Base-by-base conservation (phyloP, 2,329 filamentous ascomycete species). In the Bipolaris oryzae region DNA sequence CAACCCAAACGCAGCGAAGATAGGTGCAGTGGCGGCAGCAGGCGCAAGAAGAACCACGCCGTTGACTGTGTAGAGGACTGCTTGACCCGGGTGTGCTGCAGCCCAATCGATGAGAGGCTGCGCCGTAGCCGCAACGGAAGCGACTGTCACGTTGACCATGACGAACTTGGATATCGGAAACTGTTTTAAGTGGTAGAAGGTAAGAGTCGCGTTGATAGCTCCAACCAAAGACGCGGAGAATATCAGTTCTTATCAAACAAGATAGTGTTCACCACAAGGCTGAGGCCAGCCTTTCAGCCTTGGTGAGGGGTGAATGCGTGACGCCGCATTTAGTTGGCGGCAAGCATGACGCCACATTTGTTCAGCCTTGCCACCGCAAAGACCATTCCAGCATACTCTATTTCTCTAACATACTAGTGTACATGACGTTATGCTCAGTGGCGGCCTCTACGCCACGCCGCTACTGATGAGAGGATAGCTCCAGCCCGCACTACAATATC, bases 51-150 rank as follows among this genome's bases (percentile, higher is more conserved):
- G 44, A 10, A 72, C 52, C 18, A 70, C 53, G 1, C 61, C 63
- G 53, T 68, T 67, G 11, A 65, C 62, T 7, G 68, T 54, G 37
- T 69, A 64, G 35, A 72, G 65, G 31, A 51, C 53, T 5, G 67
- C 68, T 50, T 71, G 63, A 35, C 68, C 66, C 2, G 69, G 69
- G 13, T 72, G 67, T 11, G 48, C 61, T 7, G 57, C 37, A 10
- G 72, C 62, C 65, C 63, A 69, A 20, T 58, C 53, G 31, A 58
- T 13, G 28, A 65, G 42, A 18, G 48, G 42, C 57, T 61, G 53
- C 15, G 45, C 45, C 11, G 50, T 34, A n/a, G 46, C 41, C 20
- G 37, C 35, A 37, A 43, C 21, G 7, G 41, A 57, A 25, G 33
- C 37, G 31, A 34, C n/a, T 21, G 41, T 53, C 42, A 18, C 23